Evolutionary conservation across 495 filamentous ascomycete genomes (phyloP), one percentile per base, ranked within the genome.

Genomic region (Daldinia grandis): DNA sequence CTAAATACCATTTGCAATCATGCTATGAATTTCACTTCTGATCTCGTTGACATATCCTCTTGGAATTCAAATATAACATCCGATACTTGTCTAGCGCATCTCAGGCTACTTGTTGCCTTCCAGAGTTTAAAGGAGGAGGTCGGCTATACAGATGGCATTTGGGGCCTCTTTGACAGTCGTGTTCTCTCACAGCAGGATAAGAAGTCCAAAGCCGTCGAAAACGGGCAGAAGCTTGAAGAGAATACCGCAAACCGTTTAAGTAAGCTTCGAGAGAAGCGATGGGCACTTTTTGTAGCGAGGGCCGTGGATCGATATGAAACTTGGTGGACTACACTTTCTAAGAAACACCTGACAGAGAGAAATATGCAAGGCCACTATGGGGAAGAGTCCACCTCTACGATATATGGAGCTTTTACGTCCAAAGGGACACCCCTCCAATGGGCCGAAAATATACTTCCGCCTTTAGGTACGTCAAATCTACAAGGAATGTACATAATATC

Each of bases 51-150:
- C 1, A 50, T 85, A 12, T 60, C 76, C 10, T 62, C 70, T 9
- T 12, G 24, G 5, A 71, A 79, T 7, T 27, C 67, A 6, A 47
- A 74, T 1, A 71, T 82, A 14, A 79, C 71, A 15, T 63, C 68
- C 19, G 80, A 84, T 50, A 79, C 80, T 10, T 93, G 90, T 71
- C 84, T 93, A 10, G 90, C 87, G 7, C 93, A 97, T 77, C 83
- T 96, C 5, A 93, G 92, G 78, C 81, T 97, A 8, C 85, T 97
- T 9, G 87, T 88, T 58, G 86, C 88, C 17, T 87, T 96, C 65
- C 83, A 91, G 67, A 81, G 81, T 47, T 77, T 96, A 62, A 90
- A 89, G 58, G 87, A 93, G 64, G 82, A 86, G 12, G 77, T 93
- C 30, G 85, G 86, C 2, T 89, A 85, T 42, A 85, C 78, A 5